Evolutionary conservation across 1,284 basidiomycete genomes (phyloP).

Genomic region (Austroboletus rostrupii): DNA sequence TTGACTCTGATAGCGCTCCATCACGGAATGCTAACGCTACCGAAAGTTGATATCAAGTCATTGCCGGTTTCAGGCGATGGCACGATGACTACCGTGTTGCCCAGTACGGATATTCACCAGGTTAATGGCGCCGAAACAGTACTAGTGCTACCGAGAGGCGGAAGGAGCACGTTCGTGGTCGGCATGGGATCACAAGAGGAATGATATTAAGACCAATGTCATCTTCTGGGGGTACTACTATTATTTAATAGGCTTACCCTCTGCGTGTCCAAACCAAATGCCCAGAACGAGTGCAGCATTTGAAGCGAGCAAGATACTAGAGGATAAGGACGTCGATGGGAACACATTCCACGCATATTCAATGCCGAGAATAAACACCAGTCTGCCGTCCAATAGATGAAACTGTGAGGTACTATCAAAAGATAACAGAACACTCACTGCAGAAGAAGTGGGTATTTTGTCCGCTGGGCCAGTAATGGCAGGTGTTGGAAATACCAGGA

Average conservation of each 20-base stretch:
- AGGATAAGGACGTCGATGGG: conserved; percentile 76
- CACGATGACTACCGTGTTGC: conserved; percentile 57
- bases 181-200: conserved; percentile 50
- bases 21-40: conserved; percentile 70
- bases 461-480: conserved; percentile 81
- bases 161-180: conserved; percentile 74
- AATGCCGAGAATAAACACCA: conserved; percentile 57
- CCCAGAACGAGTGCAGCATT: conserved; percentile 62
- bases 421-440: conserved; percentile 47
- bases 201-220: conserved; percentile 8
- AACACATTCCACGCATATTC: conserved; percentile 89
- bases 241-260: conserved; percentile 29
- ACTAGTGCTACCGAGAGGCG: conserved; percentile 70
- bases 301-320: conserved; percentile 54
- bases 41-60: conserved; percentile 62
- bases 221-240: background rate
- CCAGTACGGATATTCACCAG: conserved; percentile 71
- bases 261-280: conserved; percentile 54
- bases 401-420: background rate
- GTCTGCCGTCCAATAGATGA: conserved; percentile 38
- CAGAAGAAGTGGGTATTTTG: conserved; percentile 54
- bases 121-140: conserved; percentile 72
- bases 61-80: conserved; percentile 46
- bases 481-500: conserved; percentile 95
- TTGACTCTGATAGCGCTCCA: conserved; percentile 76